phyloP scores from a whole-genome alignment of 2,329 filamentous ascomycete genomes.

The Hortaea werneckii region DNA sequence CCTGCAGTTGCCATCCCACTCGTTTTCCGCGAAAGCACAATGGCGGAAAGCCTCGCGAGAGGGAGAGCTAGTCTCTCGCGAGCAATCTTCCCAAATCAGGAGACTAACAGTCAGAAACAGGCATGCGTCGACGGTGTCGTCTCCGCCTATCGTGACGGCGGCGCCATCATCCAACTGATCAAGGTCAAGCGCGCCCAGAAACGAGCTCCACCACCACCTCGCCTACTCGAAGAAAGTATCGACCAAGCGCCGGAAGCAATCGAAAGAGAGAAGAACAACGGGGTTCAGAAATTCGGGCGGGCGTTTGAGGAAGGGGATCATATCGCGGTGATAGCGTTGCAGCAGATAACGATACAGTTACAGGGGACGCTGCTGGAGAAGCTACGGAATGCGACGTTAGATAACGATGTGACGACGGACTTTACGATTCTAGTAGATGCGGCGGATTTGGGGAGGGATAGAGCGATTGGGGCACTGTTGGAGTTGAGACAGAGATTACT shows the following conservation, averaged over 20 bases:
- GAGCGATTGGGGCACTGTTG: slow-evolving; percentile 21
- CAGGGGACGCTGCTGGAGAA: slow-evolving; percentile 21
- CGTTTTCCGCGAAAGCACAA: too few relatives aligned
- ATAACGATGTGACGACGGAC: slow-evolving; percentile 20
- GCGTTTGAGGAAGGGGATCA: slow-evolving; percentile 24
- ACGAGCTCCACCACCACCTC: slow-evolving; percentile 21
- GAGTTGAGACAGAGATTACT: slow-evolving; percentile 21
- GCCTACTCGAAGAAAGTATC: slow-evolving; percentile 21
- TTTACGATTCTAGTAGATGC: slow-evolving; percentile 22
- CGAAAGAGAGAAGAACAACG: slow-evolving; percentile 22
- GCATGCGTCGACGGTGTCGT: slow-evolving; percentile 1
- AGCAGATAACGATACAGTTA: slow-evolving; percentile 23
- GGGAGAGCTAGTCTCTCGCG: too few relatives aligned
- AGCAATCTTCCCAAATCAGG: too few relatives aligned
- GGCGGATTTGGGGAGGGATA: slow-evolving; percentile 20
- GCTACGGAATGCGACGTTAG: slow-evolving; percentile 20
- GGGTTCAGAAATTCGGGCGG: slow-evolving; percentile 19
- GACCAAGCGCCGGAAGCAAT: slow-evolving; percentile 23
- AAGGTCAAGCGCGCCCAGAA: slow-evolving; percentile 21
- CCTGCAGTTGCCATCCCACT: too few relatives aligned
- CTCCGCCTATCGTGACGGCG: slow-evolving; percentile 11
- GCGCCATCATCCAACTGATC: slow-evolving; percentile 23
- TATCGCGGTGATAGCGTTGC: slow-evolving; percentile 21
- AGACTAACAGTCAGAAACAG: neutral
- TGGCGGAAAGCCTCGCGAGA: too few relatives aligned